These are phyloP conservation scores for Naganishia sp. DNA, from an alignment of 1,284 basidiomycete genomes.

Conservation along the genomic window DNA sequence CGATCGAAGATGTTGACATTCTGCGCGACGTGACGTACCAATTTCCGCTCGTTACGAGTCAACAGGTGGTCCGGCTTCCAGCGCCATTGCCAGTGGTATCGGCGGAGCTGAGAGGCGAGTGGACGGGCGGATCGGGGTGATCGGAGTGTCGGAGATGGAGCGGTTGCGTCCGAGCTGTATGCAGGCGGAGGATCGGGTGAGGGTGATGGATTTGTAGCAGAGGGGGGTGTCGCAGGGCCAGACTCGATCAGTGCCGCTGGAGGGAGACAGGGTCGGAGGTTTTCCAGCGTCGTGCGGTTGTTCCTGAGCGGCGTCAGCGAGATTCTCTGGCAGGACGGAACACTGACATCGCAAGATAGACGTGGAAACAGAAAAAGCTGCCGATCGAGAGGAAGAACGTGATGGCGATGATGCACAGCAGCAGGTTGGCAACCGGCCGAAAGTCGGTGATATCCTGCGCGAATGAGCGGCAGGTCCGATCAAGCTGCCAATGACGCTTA, in stretches of 20 bases:
- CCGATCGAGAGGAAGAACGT: constrained; percentile 71
- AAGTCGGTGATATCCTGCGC: constrained; percentile 59
- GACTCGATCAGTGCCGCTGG: constrained; percentile 34
- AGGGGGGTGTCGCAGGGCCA: constrained; percentile 26
- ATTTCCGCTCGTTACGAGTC: constrained; percentile 65
- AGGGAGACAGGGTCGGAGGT: constrained; percentile 70
- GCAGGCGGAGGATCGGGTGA: constrained; percentile 15
- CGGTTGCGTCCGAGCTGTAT: constrained; percentile 21
- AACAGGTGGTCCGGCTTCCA: constrained; percentile 69
- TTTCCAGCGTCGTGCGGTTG: constrained; percentile 82
- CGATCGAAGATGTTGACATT: constrained; percentile 72
- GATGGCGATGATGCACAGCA: constrained; percentile 64
- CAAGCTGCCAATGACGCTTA: constrained; percentile 50
- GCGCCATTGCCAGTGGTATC: constrained; percentile 31
- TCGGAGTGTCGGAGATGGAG: not conserved
- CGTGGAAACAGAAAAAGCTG: constrained; percentile 73
- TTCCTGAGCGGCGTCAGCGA: constrained; percentile 58
- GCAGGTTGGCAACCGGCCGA: constrained; percentile 67
- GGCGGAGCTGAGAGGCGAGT: not conserved
- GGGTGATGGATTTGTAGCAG: constrained; percentile 40
- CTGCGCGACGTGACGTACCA: constrained; percentile 68
- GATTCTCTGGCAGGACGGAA: constrained; percentile 4
- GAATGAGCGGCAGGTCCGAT: not conserved
- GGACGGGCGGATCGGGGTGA: not conserved
- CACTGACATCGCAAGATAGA: constrained; percentile 74